Conservation (phyloP, 495 filamentous ascomycete species). For the Trichoderma gamsii region DNA sequence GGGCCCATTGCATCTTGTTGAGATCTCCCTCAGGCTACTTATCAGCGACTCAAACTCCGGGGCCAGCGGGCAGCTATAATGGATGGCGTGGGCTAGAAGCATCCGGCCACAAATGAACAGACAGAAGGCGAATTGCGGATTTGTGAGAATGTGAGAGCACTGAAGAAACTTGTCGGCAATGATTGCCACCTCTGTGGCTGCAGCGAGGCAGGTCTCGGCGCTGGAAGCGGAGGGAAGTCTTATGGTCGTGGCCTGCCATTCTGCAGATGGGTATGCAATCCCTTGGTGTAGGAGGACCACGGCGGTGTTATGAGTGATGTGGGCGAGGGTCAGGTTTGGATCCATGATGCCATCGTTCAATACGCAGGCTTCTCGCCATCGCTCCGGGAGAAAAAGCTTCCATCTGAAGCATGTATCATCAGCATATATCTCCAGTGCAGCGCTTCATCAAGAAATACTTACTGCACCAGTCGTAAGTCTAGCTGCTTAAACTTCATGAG, state of each 20-base stretch:
- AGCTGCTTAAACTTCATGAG: constrained; percentile 41
- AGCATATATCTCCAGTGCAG: not conserved
- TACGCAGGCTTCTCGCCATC: constrained; percentile 30
- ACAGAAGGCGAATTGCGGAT: constrained; percentile 34
- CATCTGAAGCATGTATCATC: constrained; percentile 17
- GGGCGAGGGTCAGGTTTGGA: constrained; percentile 41
- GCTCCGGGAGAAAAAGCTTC: constrained; percentile 37
- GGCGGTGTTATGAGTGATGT: constrained; percentile 43
- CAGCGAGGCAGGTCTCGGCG: constrained; percentile 37
- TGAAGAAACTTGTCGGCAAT: constrained; percentile 36
- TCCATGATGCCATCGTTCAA: constrained; percentile 35
- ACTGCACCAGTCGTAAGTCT: constrained; percentile 35
- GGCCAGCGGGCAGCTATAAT: constrained; percentile 24
- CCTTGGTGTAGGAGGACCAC: constrained; percentile 41
- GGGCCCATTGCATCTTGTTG: constrained; percentile 29
- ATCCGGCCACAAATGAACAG: constrained; percentile 35
- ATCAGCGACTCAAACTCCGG: constrained; percentile 26
- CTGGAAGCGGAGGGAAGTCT: constrained; percentile 34
- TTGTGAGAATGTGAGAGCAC: constrained; percentile 25
- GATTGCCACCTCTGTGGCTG: constrained; percentile 34
- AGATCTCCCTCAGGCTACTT: constrained; percentile 29
- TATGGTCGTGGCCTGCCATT: constrained; percentile 30
- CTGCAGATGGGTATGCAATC: constrained; percentile 36
- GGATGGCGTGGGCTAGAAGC: constrained; percentile 29
- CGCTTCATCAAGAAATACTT: not conserved